These are phyloP conservation scores for Tetrastigma voinierianum DNA, from an alignment of 164 flowering plant genomes.

Conservation along the genomic window DNA sequence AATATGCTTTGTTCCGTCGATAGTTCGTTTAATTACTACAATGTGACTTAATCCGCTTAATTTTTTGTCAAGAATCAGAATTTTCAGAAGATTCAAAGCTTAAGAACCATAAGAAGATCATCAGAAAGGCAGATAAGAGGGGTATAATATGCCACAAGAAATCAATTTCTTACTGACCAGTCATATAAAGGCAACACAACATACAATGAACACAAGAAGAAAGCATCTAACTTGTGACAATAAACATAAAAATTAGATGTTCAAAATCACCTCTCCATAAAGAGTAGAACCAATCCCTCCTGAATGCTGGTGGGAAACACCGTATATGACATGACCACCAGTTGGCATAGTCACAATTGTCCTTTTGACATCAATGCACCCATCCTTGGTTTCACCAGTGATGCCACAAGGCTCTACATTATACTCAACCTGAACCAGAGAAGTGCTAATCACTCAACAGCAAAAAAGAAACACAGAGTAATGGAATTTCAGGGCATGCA, in stretches of 20 bases:
- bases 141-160: background rate
- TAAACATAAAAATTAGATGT: background rate
- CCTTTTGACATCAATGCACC: conserved; percentile 44
- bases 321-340: conserved; percentile 74
- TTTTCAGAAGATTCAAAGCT: too few relatives aligned
- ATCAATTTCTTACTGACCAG: background rate
- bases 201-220: background rate
- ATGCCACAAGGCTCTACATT: conserved; percentile 47
- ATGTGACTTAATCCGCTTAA: too few relatives aligned
- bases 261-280: conserved; percentile 60
- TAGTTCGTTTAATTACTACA: too few relatives aligned
- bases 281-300: conserved; percentile 72
- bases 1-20: too few relatives aligned
- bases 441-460: background rate
- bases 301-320: conserved; percentile 77
- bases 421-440: conserved; percentile 64
- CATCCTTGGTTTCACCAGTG: conserved; percentile 20
- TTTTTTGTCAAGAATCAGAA: too few relatives aligned
- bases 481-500: background rate
- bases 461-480: background rate
- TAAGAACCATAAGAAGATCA: background rate
- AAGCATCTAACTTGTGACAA: background rate
- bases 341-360: conserved; percentile 42
- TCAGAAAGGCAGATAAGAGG: background rate
- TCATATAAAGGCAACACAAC: background rate